Conservation (phyloP, 2,329 filamentous ascomycete genomes). For the Daldinia eschscholtzii region DNA sequence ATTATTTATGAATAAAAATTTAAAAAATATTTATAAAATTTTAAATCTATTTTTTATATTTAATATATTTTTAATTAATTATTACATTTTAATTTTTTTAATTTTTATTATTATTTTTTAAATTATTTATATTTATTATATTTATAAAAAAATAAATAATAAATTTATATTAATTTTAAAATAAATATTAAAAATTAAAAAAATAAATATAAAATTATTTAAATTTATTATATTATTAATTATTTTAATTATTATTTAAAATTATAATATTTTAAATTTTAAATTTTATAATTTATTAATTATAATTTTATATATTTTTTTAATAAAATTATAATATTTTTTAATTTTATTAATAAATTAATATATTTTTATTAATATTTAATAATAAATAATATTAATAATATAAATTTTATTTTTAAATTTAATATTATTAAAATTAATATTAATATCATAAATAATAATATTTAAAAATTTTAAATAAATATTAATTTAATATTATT, state of each 20-base stretch:
- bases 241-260: conserved; percentile 7
- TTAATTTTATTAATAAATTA: neutral
- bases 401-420: neutral
- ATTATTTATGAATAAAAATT: too few species aligned
- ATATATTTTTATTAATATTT: neutral
- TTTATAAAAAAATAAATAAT: too few species aligned
- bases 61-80: too few species aligned
- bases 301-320: neutral
- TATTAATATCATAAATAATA: conserved; percentile 3
- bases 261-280: too few species aligned
- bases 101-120: too few species aligned
- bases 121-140: too few species aligned
- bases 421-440: neutral
- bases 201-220: neutral
- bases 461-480: neutral
- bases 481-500: conserved; percentile 8
- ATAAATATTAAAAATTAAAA: neutral
- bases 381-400: neutral
- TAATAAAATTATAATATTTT: conserved; percentile 2
- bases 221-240: conserved; percentile 1
- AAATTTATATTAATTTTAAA: too few species aligned
- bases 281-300: neutral
- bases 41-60: too few species aligned
- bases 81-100: too few species aligned
- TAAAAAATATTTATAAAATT: too few species aligned